phyloP scores from a whole-genome alignment of 2,329 filamentous ascomycete species.

The Xylaria sp. region DNA sequence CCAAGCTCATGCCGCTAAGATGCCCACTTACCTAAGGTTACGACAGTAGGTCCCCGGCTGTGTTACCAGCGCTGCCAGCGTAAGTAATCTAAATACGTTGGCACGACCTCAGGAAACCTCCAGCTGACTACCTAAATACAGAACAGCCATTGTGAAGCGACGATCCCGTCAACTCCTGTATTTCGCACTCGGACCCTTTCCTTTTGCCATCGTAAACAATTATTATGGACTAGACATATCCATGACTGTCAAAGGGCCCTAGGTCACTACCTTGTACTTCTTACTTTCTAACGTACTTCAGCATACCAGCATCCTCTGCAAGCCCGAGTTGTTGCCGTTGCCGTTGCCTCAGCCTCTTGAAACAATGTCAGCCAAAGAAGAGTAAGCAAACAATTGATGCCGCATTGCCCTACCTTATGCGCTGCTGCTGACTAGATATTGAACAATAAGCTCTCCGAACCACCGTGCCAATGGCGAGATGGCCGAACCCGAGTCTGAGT shows the following conservation, averaged over 20 bases:
- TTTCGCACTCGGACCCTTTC: background rate
- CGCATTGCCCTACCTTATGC: conserved; percentile 1
- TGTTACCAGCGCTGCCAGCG: background rate
- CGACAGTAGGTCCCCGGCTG: background rate
- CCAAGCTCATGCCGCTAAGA: background rate
- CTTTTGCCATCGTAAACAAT: conserved; percentile 11
- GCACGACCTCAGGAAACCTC: background rate
- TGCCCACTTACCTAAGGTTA: too few relatives aligned
- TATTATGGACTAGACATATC: conserved; percentile 25
- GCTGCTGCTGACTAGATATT: conserved; percentile 26
- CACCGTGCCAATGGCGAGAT: conserved; percentile 34
- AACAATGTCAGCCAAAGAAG: conserved; percentile 41
- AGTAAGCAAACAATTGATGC: conserved; percentile 36
- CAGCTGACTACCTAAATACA: conserved; percentile 6
- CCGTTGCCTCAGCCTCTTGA: conserved; percentile 1
- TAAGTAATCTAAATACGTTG: background rate
- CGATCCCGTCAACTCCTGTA: background rate
- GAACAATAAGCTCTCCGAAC: conserved; percentile 36
- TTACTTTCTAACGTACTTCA: conserved; percentile 34
- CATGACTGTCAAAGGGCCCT: conserved; percentile 3
- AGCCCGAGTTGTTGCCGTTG: conserved; percentile 2
- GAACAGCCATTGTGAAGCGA: conserved; percentile 4
- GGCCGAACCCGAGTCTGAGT: conserved; percentile 28
- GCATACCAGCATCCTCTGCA: conserved; percentile 28
- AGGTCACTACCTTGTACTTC: conserved; percentile 14